These are phyloP conservation scores for Penicillium sp. DNA, from an alignment of 2,329 filamentous ascomycete species.

Conservation along the genomic window DNA sequence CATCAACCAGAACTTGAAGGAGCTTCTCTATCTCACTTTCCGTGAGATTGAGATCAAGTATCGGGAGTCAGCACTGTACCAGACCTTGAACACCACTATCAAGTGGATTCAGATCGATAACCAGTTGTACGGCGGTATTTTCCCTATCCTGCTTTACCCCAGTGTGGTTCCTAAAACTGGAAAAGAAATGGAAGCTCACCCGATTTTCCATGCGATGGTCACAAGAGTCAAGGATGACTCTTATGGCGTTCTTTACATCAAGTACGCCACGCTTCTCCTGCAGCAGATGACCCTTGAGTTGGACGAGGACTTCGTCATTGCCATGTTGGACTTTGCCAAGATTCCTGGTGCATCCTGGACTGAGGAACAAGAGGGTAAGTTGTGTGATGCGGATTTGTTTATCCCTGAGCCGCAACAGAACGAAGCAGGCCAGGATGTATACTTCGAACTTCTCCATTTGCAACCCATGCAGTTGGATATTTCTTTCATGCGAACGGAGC, in stretches of 20 bases:
- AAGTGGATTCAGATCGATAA: slow-evolving; percentile 99
- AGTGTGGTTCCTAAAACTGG: slow-evolving; percentile 97
- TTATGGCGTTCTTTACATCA: slow-evolving; percentile 96
- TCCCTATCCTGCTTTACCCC: slow-evolving; percentile 94
- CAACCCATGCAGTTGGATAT: slow-evolving; percentile 98
- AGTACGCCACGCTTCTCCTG: slow-evolving; percentile 89
- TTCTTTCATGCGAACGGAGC: slow-evolving; percentile 94
- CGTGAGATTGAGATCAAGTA: slow-evolving; percentile 89
- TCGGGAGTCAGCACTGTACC: slow-evolving; percentile 88
- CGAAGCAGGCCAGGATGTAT: slow-evolving; percentile 87
- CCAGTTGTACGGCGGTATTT: slow-evolving; percentile 95
- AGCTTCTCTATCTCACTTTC: slow-evolving; percentile 91
- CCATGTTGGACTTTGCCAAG: slow-evolving; percentile 90
- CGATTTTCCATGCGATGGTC: slow-evolving; percentile 87
- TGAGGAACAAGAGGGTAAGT: slow-evolving; percentile 75
- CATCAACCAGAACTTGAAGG: slow-evolving; percentile 87
- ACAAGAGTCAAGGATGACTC: slow-evolving; percentile 97
- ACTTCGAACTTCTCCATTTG: slow-evolving; percentile 95
- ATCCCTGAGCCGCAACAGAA: slow-evolving; percentile 89
- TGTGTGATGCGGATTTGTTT: slow-evolving; percentile 87
- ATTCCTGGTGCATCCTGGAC: slow-evolving; percentile 88
- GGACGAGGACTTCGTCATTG: slow-evolving; percentile 97
- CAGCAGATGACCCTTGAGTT: slow-evolving; percentile 99
- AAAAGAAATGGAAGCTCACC: slow-evolving; percentile 93
- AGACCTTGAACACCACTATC: slow-evolving; percentile 84